These are phyloP conservation scores for Coemansia sp. DNA, from an alignment of 192 early-diverging fungal genomes.

Conservation along the genomic window DNA sequence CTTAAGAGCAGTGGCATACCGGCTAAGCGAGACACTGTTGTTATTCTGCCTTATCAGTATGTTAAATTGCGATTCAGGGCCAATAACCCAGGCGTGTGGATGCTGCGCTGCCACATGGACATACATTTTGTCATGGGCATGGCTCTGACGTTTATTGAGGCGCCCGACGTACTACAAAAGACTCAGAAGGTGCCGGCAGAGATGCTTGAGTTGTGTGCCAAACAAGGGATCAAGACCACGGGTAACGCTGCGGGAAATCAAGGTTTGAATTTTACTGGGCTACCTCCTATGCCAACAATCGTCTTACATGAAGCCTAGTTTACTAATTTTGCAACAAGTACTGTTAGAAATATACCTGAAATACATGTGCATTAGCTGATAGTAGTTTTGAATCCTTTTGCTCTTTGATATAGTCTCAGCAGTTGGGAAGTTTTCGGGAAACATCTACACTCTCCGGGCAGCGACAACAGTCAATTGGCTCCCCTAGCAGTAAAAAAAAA, in stretches of 20 bases:
- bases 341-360: background rate
- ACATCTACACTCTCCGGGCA: background rate
- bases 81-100: slow-evolving; percentile 83
- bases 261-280: slow-evolving; percentile 64
- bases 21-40: slow-evolving; percentile 64
- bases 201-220: slow-evolving; percentile 60
- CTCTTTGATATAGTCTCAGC: background rate
- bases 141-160: slow-evolving; percentile 70
- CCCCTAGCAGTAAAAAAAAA: background rate
- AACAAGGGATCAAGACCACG: slow-evolving; percentile 52
- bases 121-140: slow-evolving; percentile 66
- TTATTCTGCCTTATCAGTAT: slow-evolving; percentile 59
- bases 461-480: background rate
- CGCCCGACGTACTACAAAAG: slow-evolving; percentile 61
- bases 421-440: background rate
- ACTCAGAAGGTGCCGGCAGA: slow-evolving; percentile 53
- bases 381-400: background rate
- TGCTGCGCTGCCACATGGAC: slow-evolving; percentile 75
- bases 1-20: slow-evolving; percentile 12
- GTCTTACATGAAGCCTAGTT: background rate
- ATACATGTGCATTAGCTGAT: background rate
- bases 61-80: slow-evolving; percentile 69
- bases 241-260: slow-evolving; percentile 78
- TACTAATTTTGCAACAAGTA: background rate
- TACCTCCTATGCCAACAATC: slow-evolving; percentile 38